These are phyloP conservation scores for Circinella umbellata DNA, from an alignment of 371 early-diverging fungal species.

Conservation along the genomic window DNA sequence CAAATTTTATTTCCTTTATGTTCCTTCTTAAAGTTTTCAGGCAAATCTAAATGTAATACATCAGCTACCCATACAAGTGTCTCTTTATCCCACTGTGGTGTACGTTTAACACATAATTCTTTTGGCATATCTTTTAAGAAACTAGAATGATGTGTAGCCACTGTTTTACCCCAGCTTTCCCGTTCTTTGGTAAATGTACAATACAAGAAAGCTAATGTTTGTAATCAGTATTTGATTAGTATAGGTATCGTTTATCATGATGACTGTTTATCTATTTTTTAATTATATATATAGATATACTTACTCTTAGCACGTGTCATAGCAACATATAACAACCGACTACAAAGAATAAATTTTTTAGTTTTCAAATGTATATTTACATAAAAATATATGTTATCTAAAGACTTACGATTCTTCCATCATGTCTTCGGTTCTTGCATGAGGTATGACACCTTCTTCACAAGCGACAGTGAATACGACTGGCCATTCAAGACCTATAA, in stretches of 20 bases:
- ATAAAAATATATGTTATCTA: constrained; percentile 72
- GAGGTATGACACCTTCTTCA: constrained; percentile 56
- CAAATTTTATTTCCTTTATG: constrained; percentile 10
- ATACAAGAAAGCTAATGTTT: constrained; percentile 22
- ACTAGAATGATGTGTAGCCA: not conserved
- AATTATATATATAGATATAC: not conserved
- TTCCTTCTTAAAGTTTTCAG: not conserved
- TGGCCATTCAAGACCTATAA: constrained; percentile 67
- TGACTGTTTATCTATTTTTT: not conserved
- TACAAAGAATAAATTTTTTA: not conserved
- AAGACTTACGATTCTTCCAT: constrained; percentile 40
- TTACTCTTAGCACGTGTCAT: constrained; percentile 30
- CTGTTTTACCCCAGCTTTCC: constrained; percentile 7
- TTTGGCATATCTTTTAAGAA: constrained; percentile 17
- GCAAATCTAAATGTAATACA: no score
- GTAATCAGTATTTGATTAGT: not conserved
- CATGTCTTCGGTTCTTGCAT: constrained; percentile 24
- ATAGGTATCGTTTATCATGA: no score
- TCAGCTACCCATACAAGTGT: no score
- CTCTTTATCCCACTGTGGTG: not conserved
- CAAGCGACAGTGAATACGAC: constrained; percentile 62
- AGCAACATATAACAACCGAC: constrained; percentile 30
- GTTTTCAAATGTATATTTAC: not conserved
- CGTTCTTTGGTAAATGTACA: constrained; percentile 19
- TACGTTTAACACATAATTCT: constrained; percentile 1